phyloP scores from a whole-genome alignment of 495 filamentous ascomycete species.

The Penicillium dipodomyicola region DNA sequence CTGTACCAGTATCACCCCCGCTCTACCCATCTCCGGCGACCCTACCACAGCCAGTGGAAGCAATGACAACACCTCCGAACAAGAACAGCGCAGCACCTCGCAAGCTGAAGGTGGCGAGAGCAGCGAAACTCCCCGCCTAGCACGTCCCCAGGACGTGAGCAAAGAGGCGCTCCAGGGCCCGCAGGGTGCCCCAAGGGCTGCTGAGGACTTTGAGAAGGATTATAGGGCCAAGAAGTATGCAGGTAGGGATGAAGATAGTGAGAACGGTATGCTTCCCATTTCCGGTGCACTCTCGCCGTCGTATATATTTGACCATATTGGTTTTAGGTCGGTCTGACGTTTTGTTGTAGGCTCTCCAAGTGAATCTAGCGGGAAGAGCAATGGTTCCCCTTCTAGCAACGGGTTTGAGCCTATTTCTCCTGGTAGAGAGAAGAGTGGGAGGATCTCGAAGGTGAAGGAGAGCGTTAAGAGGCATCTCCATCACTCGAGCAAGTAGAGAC shows the following conservation, averaged over 20 bases:
- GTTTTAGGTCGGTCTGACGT: neutral
- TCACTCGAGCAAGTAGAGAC: constrained; percentile 6
- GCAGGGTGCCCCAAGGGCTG: constrained; percentile 25
- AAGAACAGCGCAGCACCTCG: constrained; percentile 3
- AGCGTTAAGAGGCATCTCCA: constrained; percentile 32
- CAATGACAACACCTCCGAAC: neutral
- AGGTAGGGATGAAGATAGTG: neutral
- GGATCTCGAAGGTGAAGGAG: constrained; percentile 35
- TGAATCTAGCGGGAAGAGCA: constrained; percentile 2
- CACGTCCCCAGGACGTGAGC: constrained; percentile 21
- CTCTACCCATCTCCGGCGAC: neutral
- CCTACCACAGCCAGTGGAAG: neutral
- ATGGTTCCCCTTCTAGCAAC: neutral
- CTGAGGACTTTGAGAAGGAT: constrained; percentile 33
- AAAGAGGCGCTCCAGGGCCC: constrained; percentile 39
- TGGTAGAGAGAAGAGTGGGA: neutral
- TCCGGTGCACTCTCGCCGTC: neutral
- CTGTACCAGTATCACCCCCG: neutral
- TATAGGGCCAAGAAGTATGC: constrained; percentile 10
- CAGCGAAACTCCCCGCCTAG: neutral
- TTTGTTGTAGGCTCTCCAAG: neutral
- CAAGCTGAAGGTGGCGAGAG: neutral
- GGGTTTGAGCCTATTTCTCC: constrained; percentile 9
- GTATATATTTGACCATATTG: neutral
- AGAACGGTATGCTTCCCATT: constrained; percentile 5